A percentile compares a stretch with the other conserved stretches of the same genome.
Evolutionary conservation across 768 basidiomycete genomes (phyloP).

Genomic region (Grammothele lineata): DNA sequence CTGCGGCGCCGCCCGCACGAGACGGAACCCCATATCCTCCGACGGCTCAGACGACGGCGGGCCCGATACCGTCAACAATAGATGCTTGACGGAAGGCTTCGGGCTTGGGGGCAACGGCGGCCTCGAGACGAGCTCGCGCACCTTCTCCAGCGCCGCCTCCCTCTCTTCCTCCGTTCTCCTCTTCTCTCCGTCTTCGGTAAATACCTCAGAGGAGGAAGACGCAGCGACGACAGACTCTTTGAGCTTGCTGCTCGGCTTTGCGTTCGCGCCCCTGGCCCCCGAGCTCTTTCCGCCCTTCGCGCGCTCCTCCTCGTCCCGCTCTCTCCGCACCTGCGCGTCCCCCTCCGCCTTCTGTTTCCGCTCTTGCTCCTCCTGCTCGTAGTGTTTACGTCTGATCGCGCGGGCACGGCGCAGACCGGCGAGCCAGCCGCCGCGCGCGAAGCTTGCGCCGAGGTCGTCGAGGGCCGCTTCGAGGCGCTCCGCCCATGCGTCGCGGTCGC

Average conservation of each 20-base stretch:
- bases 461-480: constrained; percentile 42
- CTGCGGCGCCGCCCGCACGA: constrained; percentile 21
- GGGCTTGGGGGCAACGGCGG: constrained; percentile 24
- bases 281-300: constrained; percentile 6
- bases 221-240: constrained; percentile 10
- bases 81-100: constrained; percentile 36
- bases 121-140: constrained; percentile 24
- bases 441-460: constrained; percentile 39
- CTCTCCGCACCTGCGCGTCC: constrained; percentile 17
- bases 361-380: constrained; percentile 24
- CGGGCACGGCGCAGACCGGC: constrained; percentile 36
- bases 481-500: constrained; percentile 38
- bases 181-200: constrained; percentile 1
- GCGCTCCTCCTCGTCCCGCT: constrained; percentile 20
- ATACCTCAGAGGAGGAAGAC: no score
- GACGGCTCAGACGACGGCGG: constrained; percentile 20
- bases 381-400: constrained; percentile 17
- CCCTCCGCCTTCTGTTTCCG: constrained; percentile 16
- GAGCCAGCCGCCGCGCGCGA: constrained; percentile 44
- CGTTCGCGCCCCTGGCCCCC: no score
- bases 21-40: constrained; percentile 32
- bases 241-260: constrained; percentile 15
- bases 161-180: constrained; percentile 6
- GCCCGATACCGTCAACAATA: constrained; percentile 49
- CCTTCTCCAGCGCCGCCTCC: constrained; percentile 18